Evolutionary conservation across 192 early-diverging fungal species (phyloP).

Genomic region (Diversispora epigaea): DNA sequence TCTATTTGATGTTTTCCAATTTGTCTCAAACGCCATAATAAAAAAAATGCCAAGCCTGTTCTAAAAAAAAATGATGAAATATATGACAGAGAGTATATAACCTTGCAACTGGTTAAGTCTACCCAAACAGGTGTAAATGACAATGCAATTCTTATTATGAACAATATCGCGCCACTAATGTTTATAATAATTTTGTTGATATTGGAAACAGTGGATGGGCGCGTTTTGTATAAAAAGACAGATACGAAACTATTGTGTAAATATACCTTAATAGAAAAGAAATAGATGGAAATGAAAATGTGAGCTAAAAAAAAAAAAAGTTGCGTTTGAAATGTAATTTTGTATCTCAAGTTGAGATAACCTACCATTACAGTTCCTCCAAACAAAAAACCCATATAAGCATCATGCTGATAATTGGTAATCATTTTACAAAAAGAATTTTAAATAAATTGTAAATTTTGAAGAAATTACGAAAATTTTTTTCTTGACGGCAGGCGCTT

Average conservation of each 20-base stretch:
- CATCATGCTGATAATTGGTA: no score
- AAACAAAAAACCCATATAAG: no score
- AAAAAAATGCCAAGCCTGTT: background rate
- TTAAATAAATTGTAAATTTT: no score
- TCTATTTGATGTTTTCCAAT: background rate
- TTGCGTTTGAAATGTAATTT: no score
- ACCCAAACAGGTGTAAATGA: background rate
- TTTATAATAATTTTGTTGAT: conserved; percentile 25
- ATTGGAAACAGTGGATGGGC: conserved; percentile 8
- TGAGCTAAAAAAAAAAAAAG: no score
- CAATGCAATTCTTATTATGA: no score
- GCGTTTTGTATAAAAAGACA: background rate
- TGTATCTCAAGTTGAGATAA: no score
- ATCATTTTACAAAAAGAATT: no score
- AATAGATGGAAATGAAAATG: background rate
- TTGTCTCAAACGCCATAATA: conserved; percentile 27
- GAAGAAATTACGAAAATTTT: no score
- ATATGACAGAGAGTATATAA: background rate
- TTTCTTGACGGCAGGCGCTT: no score
- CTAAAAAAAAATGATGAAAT: background rate
- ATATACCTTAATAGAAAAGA: background rate
- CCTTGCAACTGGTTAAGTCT: background rate
- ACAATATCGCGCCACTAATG: background rate
- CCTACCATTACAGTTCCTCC: no score
- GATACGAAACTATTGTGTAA: conserved; percentile 7